Evolutionary conservation across 1,284 basidiomycete species (phyloP).

Genomic region (Papiliotrema nemorosa): DNA sequence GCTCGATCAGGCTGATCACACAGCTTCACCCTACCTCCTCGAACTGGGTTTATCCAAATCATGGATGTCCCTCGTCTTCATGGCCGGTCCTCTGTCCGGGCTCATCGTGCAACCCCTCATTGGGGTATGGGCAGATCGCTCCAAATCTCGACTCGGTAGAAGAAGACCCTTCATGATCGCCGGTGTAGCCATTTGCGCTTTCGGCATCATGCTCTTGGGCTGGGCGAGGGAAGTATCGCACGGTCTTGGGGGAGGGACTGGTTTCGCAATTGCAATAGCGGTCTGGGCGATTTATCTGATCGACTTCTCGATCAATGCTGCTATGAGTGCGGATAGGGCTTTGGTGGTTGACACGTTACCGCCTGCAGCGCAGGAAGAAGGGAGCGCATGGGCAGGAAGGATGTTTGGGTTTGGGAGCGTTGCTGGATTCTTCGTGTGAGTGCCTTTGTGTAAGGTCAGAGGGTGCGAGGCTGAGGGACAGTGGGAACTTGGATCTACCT

Average conservation of each 20-base stretch:
- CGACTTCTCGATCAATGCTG: slow-evolving; percentile 87
- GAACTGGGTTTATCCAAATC: slow-evolving; percentile 85
- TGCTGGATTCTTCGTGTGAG: slow-evolving; percentile 79
- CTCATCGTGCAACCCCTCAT: slow-evolving; percentile 89
- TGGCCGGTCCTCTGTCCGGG: slow-evolving; percentile 89
- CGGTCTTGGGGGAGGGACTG: slow-evolving; percentile 53
- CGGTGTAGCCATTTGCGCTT: slow-evolving; percentile 63
- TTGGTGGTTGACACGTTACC: slow-evolving; percentile 55
- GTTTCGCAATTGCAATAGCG: slow-evolving; percentile 63
- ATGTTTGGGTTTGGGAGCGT: slow-evolving; percentile 81
- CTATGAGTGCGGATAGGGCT: slow-evolving; percentile 51
- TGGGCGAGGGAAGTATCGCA: slow-evolving; percentile 73
- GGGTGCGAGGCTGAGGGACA: slow-evolving; percentile 14
- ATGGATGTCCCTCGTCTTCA: slow-evolving; percentile 82
- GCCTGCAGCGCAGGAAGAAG: slow-evolving; percentile 69
- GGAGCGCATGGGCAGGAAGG: slow-evolving; percentile 91
- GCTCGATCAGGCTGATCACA: neutral
- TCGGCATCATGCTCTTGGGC: slow-evolving; percentile 77
- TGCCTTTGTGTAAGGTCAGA: slow-evolving; percentile 12
- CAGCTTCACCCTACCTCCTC: slow-evolving; percentile 85
- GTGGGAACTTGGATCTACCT: slow-evolving; percentile 69
- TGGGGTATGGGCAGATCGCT: slow-evolving; percentile 78
- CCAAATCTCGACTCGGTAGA: slow-evolving; percentile 77
- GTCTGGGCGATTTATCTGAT: slow-evolving; percentile 81
- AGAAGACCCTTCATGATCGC: slow-evolving; percentile 79